Percentiles rank a stretch among this genome's conserved stretches.
phyloP scores from a whole-genome alignment of 1,284 basidiomycete genomes.

The Ustilago lituana region DNA sequence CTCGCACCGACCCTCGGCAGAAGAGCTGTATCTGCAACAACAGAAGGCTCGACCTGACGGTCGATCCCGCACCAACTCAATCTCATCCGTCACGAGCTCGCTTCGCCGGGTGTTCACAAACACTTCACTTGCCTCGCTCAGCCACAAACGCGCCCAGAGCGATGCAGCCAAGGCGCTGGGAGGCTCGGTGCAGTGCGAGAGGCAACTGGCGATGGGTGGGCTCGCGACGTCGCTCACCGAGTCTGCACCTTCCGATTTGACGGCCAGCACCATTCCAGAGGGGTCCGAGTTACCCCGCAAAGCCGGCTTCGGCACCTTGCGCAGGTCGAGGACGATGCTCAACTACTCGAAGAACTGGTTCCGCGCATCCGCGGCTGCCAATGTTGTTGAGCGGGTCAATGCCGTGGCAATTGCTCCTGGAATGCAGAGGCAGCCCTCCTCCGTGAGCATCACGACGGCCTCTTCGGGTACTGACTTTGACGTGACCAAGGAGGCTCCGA shows the following conservation, averaged over 20 bases:
- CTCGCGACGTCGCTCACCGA: slow-evolving; percentile 23
- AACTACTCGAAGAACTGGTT: slow-evolving; percentile 41
- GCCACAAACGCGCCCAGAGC: slow-evolving; percentile 29
- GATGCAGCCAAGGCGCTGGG: slow-evolving; percentile 24
- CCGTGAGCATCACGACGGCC: slow-evolving; percentile 1
- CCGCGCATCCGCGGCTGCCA: slow-evolving; percentile 31
- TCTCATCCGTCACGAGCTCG: slow-evolving; percentile 40
- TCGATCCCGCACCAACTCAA: slow-evolving; percentile 36
- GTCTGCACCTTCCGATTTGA: not conserved
- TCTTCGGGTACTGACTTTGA: slow-evolving; percentile 3
- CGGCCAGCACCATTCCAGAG: not conserved
- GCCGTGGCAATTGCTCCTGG: slow-evolving; percentile 4
- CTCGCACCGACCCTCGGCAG: slow-evolving; percentile 11
- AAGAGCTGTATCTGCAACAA: slow-evolving; percentile 13
- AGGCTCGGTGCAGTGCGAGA: slow-evolving; percentile 24
- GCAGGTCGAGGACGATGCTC: slow-evolving; percentile 50
- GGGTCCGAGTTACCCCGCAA: slow-evolving; percentile 13
- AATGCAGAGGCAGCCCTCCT: slow-evolving; percentile 4
- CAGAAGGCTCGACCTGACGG: slow-evolving; percentile 11
- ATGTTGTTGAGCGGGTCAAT: slow-evolving; percentile 29
- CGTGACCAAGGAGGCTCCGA: not conserved
- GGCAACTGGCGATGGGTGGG: slow-evolving; percentile 19
- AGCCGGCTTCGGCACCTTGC: slow-evolving; percentile 21
- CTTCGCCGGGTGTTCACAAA: slow-evolving; percentile 41
- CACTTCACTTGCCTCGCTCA: slow-evolving; percentile 17